Conservation (phyloP, 2,329 filamentous ascomycete genomes). For the Achaetomium macrosporum region DNA sequence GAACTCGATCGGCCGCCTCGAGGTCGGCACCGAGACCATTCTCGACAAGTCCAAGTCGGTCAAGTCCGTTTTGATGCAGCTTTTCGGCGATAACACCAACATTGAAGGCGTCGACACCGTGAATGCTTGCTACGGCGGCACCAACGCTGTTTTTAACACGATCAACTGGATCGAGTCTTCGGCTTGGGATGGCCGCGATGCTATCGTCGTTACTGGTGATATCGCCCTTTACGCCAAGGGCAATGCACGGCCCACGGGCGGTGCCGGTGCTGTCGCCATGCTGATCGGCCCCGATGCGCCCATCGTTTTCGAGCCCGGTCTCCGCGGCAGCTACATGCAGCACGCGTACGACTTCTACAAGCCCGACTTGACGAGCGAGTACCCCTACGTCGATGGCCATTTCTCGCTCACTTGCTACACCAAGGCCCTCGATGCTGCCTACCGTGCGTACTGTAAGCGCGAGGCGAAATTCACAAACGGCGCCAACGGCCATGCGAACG, state of each 20-base stretch:
- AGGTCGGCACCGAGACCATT: slow-evolving; percentile 81
- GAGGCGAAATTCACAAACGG: slow-evolving; percentile 53
- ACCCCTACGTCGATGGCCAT: slow-evolving; percentile 79
- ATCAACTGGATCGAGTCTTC: slow-evolving; percentile 85
- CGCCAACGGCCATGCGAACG: slow-evolving; percentile 48
- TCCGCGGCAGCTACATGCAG: slow-evolving; percentile 74
- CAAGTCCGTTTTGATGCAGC: slow-evolving; percentile 83
- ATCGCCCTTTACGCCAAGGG: slow-evolving; percentile 84
- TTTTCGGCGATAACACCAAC: slow-evolving; percentile 78
- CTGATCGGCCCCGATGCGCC: slow-evolving; percentile 73
- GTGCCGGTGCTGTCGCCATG: slow-evolving; percentile 73
- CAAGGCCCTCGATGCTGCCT: slow-evolving; percentile 72
- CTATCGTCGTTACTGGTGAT: slow-evolving; percentile 73
- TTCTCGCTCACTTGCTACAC: slow-evolving; percentile 79
- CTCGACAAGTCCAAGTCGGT: slow-evolving; percentile 89
- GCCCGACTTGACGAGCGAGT: slow-evolving; percentile 81
- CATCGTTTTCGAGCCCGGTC: slow-evolving; percentile 69
- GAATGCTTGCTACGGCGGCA: slow-evolving; percentile 83
- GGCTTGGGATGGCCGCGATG: slow-evolving; percentile 77
- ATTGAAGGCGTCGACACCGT: slow-evolving; percentile 77
- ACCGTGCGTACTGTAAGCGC: slow-evolving; percentile 72
- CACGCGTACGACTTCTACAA: slow-evolving; percentile 90
- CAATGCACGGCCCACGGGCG: slow-evolving; percentile 72
- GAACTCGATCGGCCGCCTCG: slow-evolving; percentile 70
- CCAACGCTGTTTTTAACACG: slow-evolving; percentile 77